Evolutionary conservation across 805 yeast species (phyloP).

Genomic region (Metschnikowia borealis): DNA sequence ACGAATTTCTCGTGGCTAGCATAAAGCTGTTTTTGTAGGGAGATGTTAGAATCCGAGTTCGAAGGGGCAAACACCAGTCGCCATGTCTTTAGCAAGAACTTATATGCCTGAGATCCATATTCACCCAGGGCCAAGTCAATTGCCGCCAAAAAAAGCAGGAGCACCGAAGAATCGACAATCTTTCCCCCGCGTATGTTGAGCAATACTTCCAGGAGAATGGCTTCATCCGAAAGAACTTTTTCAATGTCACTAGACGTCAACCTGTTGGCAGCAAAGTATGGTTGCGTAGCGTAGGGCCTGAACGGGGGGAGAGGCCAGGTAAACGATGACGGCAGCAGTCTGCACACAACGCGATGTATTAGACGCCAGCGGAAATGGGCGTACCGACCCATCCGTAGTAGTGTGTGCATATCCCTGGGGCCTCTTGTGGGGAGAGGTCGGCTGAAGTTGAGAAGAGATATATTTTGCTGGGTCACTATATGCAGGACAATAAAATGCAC

Average conservation of each 20-base stretch:
- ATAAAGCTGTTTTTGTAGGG: slow-evolving; percentile 11
- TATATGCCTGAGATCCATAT: slow-evolving; percentile 15
- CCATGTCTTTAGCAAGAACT: slow-evolving; percentile 25
- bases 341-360: neutral
- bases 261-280: slow-evolving; percentile 3
- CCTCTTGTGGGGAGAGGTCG: neutral
- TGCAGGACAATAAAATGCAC: neutral
- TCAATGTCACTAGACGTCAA: slow-evolving; percentile 11
- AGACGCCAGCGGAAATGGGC: neutral
- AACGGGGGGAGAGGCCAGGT: neutral
- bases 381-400: neutral
- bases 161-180: slow-evolving; percentile 15
- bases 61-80: slow-evolving; percentile 15
- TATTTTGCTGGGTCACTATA: neutral
- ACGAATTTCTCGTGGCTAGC: slow-evolving; percentile 20
- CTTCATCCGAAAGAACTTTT: slow-evolving; percentile 8
- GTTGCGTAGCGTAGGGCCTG: neutral
- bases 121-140: slow-evolving; percentile 23
- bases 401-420: neutral
- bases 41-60: neutral
- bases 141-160: slow-evolving; percentile 18
- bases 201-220: slow-evolving; percentile 2
- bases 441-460: slow-evolving; percentile 1
- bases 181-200: neutral
- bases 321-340: neutral